Percentiles rank a stretch among this genome's conserved stretches.
phyloP scores from a whole-genome alignment of 1,284 basidiomycete species.

The Malassezia dermatis region DNA sequence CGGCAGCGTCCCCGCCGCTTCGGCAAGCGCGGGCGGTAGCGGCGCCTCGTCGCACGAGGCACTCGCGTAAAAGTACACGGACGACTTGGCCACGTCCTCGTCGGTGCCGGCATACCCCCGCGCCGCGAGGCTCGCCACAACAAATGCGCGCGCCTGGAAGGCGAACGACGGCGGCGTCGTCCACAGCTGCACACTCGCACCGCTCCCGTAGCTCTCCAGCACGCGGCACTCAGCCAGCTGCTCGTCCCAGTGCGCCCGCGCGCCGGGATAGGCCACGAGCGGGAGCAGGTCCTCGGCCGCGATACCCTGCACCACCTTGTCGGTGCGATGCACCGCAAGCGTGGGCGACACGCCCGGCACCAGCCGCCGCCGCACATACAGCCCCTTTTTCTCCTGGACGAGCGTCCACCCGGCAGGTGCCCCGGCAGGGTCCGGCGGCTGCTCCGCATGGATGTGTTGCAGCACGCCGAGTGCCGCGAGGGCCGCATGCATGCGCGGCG shows the following conservation, averaged over 20 bases:
- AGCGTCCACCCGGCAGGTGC: constrained; percentile 65
- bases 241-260: constrained; percentile 73
- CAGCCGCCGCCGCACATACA: constrained; percentile 66
- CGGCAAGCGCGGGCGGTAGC: constrained; percentile 51
- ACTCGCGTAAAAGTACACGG: constrained; percentile 48
- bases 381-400: constrained; percentile 64
- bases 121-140: constrained; percentile 66
- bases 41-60: constrained; percentile 58
- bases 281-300: constrained; percentile 77
- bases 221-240: constrained; percentile 61
- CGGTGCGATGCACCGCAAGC: constrained; percentile 75
- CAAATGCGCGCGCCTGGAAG: constrained; percentile 79
- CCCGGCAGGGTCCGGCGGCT: constrained; percentile 49
- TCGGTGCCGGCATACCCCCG: neutral
- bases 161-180: constrained; percentile 66
- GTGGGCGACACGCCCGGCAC: constrained; percentile 67
- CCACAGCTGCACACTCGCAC: constrained; percentile 53
- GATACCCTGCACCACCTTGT: constrained; percentile 85
- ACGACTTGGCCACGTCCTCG: constrained; percentile 26
- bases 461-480: constrained; percentile 42
- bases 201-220: constrained; percentile 72
- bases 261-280: constrained; percentile 57
- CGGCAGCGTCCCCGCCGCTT: constrained; percentile 52
- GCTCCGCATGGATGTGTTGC: constrained; percentile 37
- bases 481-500: constrained; percentile 29